These are phyloP conservation scores for Boletellus dicymbophilus DNA, from an alignment of 1,284 basidiomycete species.

Conservation along the genomic window DNA sequence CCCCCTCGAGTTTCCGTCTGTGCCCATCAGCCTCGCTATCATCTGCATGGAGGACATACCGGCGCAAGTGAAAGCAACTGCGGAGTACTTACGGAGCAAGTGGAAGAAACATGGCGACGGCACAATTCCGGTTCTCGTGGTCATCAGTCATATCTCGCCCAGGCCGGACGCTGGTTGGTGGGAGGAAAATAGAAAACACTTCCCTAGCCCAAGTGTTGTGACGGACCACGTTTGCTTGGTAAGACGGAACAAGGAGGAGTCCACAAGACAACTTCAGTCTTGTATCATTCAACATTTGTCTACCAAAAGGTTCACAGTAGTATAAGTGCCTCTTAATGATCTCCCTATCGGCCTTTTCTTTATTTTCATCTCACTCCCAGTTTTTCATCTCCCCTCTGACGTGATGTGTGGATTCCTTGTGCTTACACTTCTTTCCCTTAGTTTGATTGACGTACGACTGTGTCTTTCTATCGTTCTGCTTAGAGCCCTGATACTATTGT, in stretches of 20 bases:
- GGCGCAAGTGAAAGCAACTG: slow-evolving; percentile 21
- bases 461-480: not conserved
- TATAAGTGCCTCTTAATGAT: not conserved
- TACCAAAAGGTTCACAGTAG: not conserved
- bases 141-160: slow-evolving; percentile 22
- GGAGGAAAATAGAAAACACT: slow-evolving; percentile 24
- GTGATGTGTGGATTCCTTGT: not conserved
- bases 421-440: not conserved
- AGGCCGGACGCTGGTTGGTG: slow-evolving; percentile 22
- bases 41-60: slow-evolving; percentile 25
- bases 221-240: slow-evolving; percentile 23
- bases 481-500: not conserved
- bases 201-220: slow-evolving; percentile 14
- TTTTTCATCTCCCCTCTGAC: too few species aligned
- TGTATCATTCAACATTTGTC: slow-evolving; percentile 20
- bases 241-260: slow-evolving; percentile 18
- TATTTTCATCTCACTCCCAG: not conserved
- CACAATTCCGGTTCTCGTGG: slow-evolving; percentile 22
- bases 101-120: slow-evolving; percentile 19
- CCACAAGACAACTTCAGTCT: slow-evolving; percentile 19
- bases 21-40: slow-evolving; percentile 21
- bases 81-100: slow-evolving; percentile 18
- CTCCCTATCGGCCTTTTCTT: not conserved
- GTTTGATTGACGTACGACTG: not conserved
- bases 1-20: slow-evolving; percentile 20